phyloP scores from a whole-genome alignment of 495 filamentous ascomycete species.

The Penicillium longicatenatum region DNA sequence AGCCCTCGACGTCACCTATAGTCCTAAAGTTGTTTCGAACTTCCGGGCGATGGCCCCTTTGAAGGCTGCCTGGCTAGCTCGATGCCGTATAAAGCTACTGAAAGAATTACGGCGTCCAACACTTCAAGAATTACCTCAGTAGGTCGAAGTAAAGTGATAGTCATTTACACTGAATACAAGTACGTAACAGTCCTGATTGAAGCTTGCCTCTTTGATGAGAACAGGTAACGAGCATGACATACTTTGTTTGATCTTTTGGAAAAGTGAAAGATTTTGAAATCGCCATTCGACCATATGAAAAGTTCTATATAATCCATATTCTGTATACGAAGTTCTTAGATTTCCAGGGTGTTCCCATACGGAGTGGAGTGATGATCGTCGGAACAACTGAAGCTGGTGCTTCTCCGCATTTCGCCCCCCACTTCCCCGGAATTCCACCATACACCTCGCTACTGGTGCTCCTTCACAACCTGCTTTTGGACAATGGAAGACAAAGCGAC shows the following conservation, averaged over 20 bases:
- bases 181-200: too few species aligned
- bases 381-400: not conserved
- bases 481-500: not conserved
- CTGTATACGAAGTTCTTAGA: not conserved
- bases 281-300: too few species aligned
- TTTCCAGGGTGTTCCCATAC: not conserved
- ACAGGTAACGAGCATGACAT: not conserved
- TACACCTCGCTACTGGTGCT: not conserved
- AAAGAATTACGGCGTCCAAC: not conserved
- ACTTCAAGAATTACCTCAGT: too few species aligned
- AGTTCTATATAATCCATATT: too few species aligned
- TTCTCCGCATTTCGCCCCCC: slow-evolving; percentile 19
- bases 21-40: too few species aligned
- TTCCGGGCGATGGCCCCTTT: too few species aligned
- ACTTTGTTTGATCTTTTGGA: too few species aligned
- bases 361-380: not conserved
- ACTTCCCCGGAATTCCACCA: slow-evolving; percentile 15
- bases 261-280: too few species aligned
- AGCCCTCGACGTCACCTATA: too few species aligned
- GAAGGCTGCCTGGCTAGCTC: not conserved
- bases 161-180: too few species aligned
- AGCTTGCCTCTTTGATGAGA: not conserved
- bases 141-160: not conserved
- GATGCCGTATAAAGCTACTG: not conserved
- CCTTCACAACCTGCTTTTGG: not conserved